A percentile compares a stretch with the other conserved stretches of the same genome.
phyloP scores from a whole-genome alignment of 768 basidiomycete genomes.

The Pleurotus ostreatus region DNA sequence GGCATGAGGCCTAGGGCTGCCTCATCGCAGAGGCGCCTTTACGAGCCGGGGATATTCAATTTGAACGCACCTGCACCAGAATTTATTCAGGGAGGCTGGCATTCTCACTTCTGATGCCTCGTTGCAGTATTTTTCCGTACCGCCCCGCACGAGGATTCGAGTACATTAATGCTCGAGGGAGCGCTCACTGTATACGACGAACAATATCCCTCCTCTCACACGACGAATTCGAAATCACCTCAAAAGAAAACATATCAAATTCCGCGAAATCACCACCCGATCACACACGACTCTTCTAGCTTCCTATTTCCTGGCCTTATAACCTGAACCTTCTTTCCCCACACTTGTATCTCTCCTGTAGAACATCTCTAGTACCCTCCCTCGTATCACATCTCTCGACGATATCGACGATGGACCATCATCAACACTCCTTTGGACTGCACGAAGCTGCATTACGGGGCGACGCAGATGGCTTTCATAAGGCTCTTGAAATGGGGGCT shows the following conservation, averaged over 20 bases:
- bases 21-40: neutral
- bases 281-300: constrained; percentile 9
- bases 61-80: constrained; percentile 1
- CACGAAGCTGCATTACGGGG: constrained; percentile 57
- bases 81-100: constrained; percentile 5
- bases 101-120: constrained; percentile 9
- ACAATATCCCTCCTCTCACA: neutral
- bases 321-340: constrained; percentile 6
- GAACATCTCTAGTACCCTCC: neutral
- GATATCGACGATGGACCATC: constrained; percentile 18
- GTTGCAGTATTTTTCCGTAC: constrained; percentile 7
- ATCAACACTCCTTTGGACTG: constrained; percentile 32
- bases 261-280: constrained; percentile 1
- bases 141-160: constrained; percentile 1
- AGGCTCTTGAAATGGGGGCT: constrained; percentile 54
- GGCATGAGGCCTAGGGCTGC: constrained; percentile 7
- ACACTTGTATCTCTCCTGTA: constrained; percentile 4
- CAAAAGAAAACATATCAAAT: constrained; percentile 5
- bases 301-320: constrained; percentile 14
- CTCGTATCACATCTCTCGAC: constrained; percentile 10
- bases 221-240: neutral
- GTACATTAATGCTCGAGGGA: constrained; percentile 3
- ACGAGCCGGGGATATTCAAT: constrained; percentile 4
- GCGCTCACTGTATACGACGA: constrained; percentile 2
- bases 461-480: constrained; percentile 47